Evolutionary conservation across 1,284 basidiomycete species (phyloP), one percentile per base, ranked within the genome.

Genomic region (Tetrapyrgos nigripes): DNA sequence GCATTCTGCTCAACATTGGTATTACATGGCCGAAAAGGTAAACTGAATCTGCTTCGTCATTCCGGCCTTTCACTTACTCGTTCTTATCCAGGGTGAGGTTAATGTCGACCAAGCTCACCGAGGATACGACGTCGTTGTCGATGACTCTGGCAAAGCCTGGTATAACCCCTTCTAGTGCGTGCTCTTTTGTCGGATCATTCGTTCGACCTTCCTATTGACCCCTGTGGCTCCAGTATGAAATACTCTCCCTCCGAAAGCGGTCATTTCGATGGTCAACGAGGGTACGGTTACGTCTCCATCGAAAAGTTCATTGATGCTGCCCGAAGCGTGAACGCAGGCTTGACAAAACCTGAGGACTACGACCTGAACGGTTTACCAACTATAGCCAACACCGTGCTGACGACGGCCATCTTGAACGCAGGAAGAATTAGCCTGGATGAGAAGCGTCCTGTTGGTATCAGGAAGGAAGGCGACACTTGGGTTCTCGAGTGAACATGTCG

Each of bases 11-110:
- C 95, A 97, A 72, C 87, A 93, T 69, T 97, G 93, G 91, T 95
- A 96, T 75, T 96, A 96, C 76, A 94, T 96, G 92, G 94, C 84
- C 40, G 89, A 92, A 76, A 94, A 93, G 83, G 92, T 88, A 58
- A 76, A 60, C 43, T 43, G 23, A 51, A 19, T 11, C 19, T 27
- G n/a, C 28, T 21, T 23, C 33, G 31, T 21, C 29, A 27, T 11
- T 33, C 33, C 31, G 24, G 37, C 28, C 31, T 29, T 50, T 21
- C 33, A 23, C 13, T 29, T 10, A 59, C 19, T 13, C 10, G 51
- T 54, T 43, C 47, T 33, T 33, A 11, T 21, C n/a, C 70, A 92
- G 87, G 95, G 95, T 29, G 95, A 97, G 67, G 92, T 96, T 69
- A 86, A 83, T 52, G 91, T 97, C 66, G 93, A 97, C 81, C 95